Evolutionary conservation across 2,329 filamentous ascomycete genomes (phyloP), one percentile per base, ranked within the genome.

Genomic region (Ambrosiella cleistominuta): DNA sequence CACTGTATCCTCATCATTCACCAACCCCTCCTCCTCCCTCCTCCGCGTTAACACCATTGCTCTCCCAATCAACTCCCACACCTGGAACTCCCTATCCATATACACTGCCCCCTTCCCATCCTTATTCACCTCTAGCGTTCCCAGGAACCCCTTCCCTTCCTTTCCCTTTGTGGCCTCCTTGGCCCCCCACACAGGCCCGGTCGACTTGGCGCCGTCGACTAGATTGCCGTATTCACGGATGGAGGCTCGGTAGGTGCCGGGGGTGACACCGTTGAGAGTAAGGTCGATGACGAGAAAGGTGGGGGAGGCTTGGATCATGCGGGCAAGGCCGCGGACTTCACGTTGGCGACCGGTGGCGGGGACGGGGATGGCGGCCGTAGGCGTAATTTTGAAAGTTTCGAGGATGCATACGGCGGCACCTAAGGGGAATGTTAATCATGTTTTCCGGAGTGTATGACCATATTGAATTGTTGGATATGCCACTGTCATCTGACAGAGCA

Each of bases 51-150:
- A 81, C 51, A 95, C 85, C 75, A 98, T 85, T 66, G 89, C 89
- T 67, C 90, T 83, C 37, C 93, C 93, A 70, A 97, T 95, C 68
- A 95, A 79, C 71, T 98, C 91, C 93, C 91, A 97, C 56, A 97
- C 84, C 68, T 91, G 82, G 61, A 97, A 83, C 0, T 82, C 78
- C 63, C 81, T 83, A 67, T 95, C 88, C 62, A 95, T 67, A 69
- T 97, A 95, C 12, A 83, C 81, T 63, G 80, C 82, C 5, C 89
- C 91, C 37, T 83, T 78, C 9, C 93, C 89, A 66, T 85, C 78
- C 65, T 82, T 73, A 59, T 81, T 84, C 40, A 98, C 83, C 61
- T 86, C 75, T 11, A 98, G 75, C 1, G 78, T 80, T 2, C 90
- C 90, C 63, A 97, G 78, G 11, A 83, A 65, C 19, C 73, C 75